Evolutionary conservation across 768 basidiomycete genomes (phyloP).

Genomic region (Collybia sordida): DNA sequence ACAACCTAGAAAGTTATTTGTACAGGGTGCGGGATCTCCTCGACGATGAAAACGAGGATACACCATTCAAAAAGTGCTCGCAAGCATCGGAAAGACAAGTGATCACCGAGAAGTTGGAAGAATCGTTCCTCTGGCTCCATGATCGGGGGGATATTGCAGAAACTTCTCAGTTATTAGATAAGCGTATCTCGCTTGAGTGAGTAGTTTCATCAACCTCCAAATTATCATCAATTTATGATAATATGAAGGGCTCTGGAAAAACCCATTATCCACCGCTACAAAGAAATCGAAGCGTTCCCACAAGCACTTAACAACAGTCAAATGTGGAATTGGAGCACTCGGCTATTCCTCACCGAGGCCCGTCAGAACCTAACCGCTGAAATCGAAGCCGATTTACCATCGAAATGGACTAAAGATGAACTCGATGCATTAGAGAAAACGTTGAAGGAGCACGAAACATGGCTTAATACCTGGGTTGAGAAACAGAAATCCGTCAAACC

Average conservation of each 20-base stretch:
- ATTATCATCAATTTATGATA: constrained; percentile 6
- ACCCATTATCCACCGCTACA: constrained; percentile 84
- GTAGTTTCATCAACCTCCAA: constrained; percentile 26
- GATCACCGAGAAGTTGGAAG: constrained; percentile 68
- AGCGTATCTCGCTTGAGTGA: constrained; percentile 82
- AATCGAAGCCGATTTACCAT: constrained; percentile 54
- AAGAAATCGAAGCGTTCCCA: constrained; percentile 86
- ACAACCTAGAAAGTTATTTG: constrained; percentile 89
- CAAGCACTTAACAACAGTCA: constrained; percentile 79
- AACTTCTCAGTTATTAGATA: constrained; percentile 70
- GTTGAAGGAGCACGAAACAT: constrained; percentile 76
- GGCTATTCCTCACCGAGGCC: constrained; percentile 84
- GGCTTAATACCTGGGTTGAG: constrained; percentile 82
- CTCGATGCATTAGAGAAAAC: constrained; percentile 75
- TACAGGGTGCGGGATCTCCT: constrained; percentile 88
- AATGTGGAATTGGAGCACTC: constrained; percentile 87
- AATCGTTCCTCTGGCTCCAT: constrained; percentile 79
- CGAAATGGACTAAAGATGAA: constrained; percentile 88
- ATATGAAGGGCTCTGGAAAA: constrained; percentile 64
- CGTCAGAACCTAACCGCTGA: constrained; percentile 71
- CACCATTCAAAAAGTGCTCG: constrained; percentile 86
- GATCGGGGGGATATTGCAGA: constrained; percentile 84
- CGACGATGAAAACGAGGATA: constrained; percentile 58
- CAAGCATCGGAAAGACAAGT: constrained; percentile 65
- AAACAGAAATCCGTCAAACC: constrained; percentile 73